These are phyloP conservation scores for Leishmania major DNA, from an alignment of 208 protist genomes.

Conservation along the genomic window DNA sequence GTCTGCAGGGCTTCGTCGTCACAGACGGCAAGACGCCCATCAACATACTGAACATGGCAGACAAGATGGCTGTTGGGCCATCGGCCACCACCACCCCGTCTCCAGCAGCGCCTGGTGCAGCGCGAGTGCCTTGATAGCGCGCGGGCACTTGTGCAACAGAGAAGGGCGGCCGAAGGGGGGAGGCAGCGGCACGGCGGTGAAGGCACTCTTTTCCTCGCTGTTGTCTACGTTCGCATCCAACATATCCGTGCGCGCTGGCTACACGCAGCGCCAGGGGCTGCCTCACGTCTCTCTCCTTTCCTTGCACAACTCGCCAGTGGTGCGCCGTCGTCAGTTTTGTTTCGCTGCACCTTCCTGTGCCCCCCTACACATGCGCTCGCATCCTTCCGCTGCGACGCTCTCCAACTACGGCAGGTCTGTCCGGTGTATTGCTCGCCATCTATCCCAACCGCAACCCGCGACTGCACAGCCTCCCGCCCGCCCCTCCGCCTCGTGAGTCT, in stretches of 20 bases:
- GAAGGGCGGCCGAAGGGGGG: neutral
- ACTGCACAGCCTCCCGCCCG: neutral
- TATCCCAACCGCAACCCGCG: neutral
- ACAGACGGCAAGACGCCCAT: slow-evolving; percentile 84
- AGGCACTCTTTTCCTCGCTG: neutral
- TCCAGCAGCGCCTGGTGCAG: neutral
- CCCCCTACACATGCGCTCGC: neutral
- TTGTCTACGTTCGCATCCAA: neutral
- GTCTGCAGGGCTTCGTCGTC: slow-evolving; percentile 86
- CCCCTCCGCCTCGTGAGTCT: neutral
- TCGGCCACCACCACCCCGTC: neutral
- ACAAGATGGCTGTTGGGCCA: slow-evolving; percentile 15
- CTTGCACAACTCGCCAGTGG: neutral
- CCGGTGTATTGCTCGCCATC: neutral
- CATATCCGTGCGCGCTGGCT: neutral
- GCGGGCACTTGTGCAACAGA: neutral
- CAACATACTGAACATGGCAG: slow-evolving; percentile 91
- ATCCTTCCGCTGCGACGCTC: neutral
- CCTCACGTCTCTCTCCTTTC: neutral
- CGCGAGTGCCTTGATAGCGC: neutral
- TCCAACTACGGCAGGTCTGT: neutral
- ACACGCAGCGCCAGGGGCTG: neutral
- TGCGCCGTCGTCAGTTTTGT: neutral
- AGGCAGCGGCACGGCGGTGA: neutral
- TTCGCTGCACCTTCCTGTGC: neutral